phyloP scores from a whole-genome alignment of 1,284 basidiomycete species.

The Moniliophthora roreri region DNA sequence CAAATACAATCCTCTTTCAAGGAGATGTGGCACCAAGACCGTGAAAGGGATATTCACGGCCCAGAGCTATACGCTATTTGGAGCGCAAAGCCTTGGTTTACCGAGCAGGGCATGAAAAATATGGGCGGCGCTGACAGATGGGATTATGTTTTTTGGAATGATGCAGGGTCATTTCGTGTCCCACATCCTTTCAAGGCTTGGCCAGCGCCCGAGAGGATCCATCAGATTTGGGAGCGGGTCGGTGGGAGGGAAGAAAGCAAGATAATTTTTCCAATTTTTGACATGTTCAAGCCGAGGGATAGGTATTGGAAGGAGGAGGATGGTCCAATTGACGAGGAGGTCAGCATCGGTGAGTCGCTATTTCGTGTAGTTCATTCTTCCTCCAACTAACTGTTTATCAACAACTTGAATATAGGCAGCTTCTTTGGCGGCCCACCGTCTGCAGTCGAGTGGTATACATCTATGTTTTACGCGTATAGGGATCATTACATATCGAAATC shows the following conservation, averaged over 20 bases:
- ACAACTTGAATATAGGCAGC: constrained; percentile 34
- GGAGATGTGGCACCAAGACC: constrained; percentile 41
- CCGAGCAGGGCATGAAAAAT: constrained; percentile 38
- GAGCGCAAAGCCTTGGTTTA: constrained; percentile 51
- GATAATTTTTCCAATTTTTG: constrained; percentile 44
- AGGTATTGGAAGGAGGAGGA: constrained; percentile 40
- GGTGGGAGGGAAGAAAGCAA: constrained; percentile 34
- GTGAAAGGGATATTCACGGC: constrained; percentile 39
- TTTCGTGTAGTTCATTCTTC: not conserved
- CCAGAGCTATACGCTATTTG: constrained; percentile 53
- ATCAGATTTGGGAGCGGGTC: constrained; percentile 38
- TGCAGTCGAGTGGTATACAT: constrained; percentile 41
- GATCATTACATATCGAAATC: constrained; percentile 41
- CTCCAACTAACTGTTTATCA: not conserved
- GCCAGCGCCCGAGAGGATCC: constrained; percentile 42
- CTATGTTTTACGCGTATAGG: constrained; percentile 48
- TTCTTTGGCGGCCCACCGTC: constrained; percentile 51
- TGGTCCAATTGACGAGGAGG: constrained; percentile 48
- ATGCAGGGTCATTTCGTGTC: constrained; percentile 48
- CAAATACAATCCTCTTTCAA: constrained; percentile 33
- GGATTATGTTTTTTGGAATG: constrained; percentile 54
- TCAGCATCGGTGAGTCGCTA: constrained; percentile 43
- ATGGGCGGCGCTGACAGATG: constrained; percentile 28
- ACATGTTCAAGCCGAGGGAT: constrained; percentile 29
- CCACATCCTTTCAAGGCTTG: constrained; percentile 39